Base-by-base conservation (phyloP, 2,329 filamentous ascomycete species). In the Davidsoniella neocaledoniae region DNA sequence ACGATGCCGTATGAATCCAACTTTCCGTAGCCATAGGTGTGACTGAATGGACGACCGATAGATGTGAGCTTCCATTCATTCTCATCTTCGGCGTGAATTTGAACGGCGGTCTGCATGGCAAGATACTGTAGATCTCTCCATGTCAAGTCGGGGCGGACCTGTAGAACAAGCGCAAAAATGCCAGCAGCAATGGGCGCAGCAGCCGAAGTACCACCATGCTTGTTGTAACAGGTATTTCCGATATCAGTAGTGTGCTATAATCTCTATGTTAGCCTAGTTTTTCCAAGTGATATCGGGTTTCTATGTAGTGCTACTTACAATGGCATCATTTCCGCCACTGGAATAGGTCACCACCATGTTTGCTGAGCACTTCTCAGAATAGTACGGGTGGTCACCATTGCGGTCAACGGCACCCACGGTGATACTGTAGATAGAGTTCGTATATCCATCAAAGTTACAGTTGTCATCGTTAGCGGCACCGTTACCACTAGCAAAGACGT, bases 381-480 rank as follows among this genome's bases (percentile, higher is more conserved):
- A 98, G 63, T 90, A 91, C 0, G 91, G 88, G 61, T 96, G 90
- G n/a, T 76, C 66, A 38, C 90, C 88, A 56, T 83, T 79, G 53
- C 86, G 75, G 62, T 95, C 88, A 54, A 98, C 82, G 33, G 90
- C 90, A 37, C 91, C 91, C 16, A 98, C 87, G 0, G 88, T 94
- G 58, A 98, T 91, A 63, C 87, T 95, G 72, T 96, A 98, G 58
- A 98, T 98, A 62, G 88, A 95, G 69, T 98, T 98, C 53, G 91
- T 98, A 66, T 98, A 98, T 38, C 91, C 91, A 61, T 98, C 91
- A 62, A 98, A 98, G 63, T 98, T 98, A 73, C 91, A 98, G 66
- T 98, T 96, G 63, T 98, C 91, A 43, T 85, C 88, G 55, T 71
- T 77, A 3, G 72, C 70, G 8, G 90, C 93, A 52, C 91, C 91